Conservation (phyloP, 306 rosid genomes). For the Rosa lucieae region DNA sequence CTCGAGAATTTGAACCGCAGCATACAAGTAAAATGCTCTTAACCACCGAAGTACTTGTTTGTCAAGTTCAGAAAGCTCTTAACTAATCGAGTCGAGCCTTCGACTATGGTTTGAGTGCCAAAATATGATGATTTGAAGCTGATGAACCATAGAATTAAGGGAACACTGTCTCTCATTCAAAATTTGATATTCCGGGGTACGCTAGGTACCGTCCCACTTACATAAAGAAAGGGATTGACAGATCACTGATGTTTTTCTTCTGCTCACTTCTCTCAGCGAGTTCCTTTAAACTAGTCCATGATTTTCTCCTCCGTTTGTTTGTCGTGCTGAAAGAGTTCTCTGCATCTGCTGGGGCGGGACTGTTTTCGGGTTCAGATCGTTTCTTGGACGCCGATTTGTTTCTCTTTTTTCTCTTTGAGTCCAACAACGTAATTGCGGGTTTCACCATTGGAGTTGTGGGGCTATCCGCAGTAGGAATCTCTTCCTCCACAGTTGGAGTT, state of each 20-base stretch:
- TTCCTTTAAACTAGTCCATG: slow-evolving; percentile 84
- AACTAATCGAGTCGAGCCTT: too few species aligned
- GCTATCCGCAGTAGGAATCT: slow-evolving; percentile 14
- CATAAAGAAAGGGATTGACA: slow-evolving; percentile 45
- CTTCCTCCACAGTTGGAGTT: not conserved
- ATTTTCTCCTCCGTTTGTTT: slow-evolving; percentile 55
- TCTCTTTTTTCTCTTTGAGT: slow-evolving; percentile 48
- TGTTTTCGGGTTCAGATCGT: slow-evolving; percentile 28
- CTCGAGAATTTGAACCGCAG: not conserved
- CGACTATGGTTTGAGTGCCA: too few species aligned
- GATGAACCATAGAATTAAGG: not conserved
- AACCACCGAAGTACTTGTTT: too few species aligned
- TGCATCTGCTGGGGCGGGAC: slow-evolving; percentile 22
- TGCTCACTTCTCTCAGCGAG: slow-evolving; percentile 42
- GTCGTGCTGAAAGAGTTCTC: slow-evolving; percentile 34
- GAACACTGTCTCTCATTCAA: not conserved
- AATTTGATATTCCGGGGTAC: not conserved
- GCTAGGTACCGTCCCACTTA: slow-evolving; percentile 5
- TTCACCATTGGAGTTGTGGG: slow-evolving; percentile 32
- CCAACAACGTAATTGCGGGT: slow-evolving; percentile 25
- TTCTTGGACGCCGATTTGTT: slow-evolving; percentile 38
- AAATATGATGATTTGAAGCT: too few species aligned
- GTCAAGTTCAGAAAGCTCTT: too few species aligned
- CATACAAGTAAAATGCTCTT: too few species aligned
- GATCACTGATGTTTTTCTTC: slow-evolving; percentile 24